Conservation (phyloP, 2,329 filamentous ascomycete species). For the Penicillium sp. region DNA sequence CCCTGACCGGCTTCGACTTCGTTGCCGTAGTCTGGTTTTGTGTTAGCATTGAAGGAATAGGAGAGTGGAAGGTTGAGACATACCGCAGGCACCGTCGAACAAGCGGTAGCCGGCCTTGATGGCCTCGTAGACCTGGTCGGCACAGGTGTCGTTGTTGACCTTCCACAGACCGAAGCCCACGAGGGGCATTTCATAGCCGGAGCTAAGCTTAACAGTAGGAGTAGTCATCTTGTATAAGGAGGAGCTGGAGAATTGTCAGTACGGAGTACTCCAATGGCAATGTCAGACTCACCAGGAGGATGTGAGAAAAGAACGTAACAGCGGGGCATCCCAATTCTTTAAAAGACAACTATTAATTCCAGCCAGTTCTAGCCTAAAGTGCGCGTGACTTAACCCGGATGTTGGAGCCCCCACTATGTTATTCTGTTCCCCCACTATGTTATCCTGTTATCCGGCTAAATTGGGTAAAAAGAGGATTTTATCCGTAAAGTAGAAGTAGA, state of each 20-base stretch:
- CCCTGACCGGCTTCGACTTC: constrained; percentile 73
- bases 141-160: constrained; percentile 65
- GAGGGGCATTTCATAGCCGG: constrained; percentile 37
- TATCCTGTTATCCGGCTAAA: constrained; percentile 1
- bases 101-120: constrained; percentile 58
- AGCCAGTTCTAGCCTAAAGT: constrained; percentile 2
- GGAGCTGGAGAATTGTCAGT: background rate
- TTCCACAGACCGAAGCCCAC: constrained; percentile 64
- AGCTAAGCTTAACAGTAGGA: constrained; percentile 27
- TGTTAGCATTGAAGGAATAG: background rate
- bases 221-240: constrained; percentile 17
- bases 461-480: constrained; percentile 8
- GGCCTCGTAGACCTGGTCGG: constrained; percentile 71
- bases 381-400: background rate
- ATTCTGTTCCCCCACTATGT: constrained; percentile 1
- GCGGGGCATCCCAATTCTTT: background rate
- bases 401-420: background rate
- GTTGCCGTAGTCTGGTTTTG: constrained; percentile 67
- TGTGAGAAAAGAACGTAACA: background rate
- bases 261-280: background rate
- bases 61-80: constrained; percentile 4
- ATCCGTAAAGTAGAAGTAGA: background rate
- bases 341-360: background rate
- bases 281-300: background rate
- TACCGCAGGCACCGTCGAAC: constrained; percentile 58